Base-by-base conservation (phyloP, 768 basidiomycete genomes). In the Leucosporidium yakuticum region DNA sequence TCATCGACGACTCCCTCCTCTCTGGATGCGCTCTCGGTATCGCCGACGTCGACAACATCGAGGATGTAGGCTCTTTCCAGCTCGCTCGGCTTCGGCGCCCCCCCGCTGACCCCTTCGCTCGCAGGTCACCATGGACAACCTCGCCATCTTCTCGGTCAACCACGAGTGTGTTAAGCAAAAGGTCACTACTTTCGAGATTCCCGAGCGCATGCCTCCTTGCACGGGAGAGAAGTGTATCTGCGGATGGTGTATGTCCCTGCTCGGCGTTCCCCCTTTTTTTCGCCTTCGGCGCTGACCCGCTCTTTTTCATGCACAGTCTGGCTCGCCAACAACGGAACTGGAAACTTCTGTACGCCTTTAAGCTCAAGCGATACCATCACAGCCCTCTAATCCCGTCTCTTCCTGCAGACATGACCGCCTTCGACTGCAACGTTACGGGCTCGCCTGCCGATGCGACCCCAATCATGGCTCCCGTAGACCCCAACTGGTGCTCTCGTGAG, bases 101-200 rank as follows among this genome's bases (percentile, higher is more conserved):
- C n/a, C 14, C 17, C 39, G 39, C 39, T 44, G 39, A 44, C 39
- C 34, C 39, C 17, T 15, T 8, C 17, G 8, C 39, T 44, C 14
- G 8, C 39, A 44, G 39, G 69, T 73, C 19, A 64, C 67, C 31
- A 73, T 71, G 50, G 77, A 77, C 72, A 74, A 76, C 68, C 73
- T 77, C 55, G 70, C 67, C 54, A 64, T 76, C 53, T 74, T 76
- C 63, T 75, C 74, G 20, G 70, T 76, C n/a, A 71, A 78, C 59
- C 73, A 76, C 57, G 62, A 69, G 8, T 77, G 77, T 58, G 73
- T 76, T 39, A 57, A 71, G 55, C 67, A 73, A 49, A 62, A 74
- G 44, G 51, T 67, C 48, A 75, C 74, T 4, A n/a, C 64, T 11
- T 78, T 78, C 66, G 63, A 71, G 23, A 65, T 78, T 29, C 75